Conservation (phyloP, 202 grass and related monocot genomes). For the Schoenoplectus tabernaemontani region DNA sequence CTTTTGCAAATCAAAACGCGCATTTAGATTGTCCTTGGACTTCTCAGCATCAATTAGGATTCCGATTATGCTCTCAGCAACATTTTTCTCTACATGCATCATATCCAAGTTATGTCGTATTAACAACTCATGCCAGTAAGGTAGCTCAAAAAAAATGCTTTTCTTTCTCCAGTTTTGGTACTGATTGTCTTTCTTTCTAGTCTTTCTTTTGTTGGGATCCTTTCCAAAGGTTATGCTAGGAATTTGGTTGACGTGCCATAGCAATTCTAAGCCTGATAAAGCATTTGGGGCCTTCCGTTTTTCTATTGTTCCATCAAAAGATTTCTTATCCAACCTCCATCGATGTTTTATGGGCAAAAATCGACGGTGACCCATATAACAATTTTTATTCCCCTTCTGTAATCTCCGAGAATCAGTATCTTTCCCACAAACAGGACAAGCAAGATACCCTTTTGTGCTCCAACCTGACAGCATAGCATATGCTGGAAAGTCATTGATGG, state of each 20-base stretch:
- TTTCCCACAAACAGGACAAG: too few relatives aligned
- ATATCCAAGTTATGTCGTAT: too few relatives aligned
- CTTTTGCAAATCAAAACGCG: neutral
- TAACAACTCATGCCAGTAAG: neutral
- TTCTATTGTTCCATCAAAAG: neutral
- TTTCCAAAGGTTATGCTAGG: too few relatives aligned
- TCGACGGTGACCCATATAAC: neutral
- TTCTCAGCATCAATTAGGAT: neutral
- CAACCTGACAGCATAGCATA: neutral
- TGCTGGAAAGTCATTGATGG: neutral
- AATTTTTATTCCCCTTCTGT: neutral
- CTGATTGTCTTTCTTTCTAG: too few relatives aligned
- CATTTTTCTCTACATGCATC: too few relatives aligned
- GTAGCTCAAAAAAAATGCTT: constrained; percentile 21
- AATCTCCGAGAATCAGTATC: neutral
- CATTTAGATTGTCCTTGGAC: constrained; percentile 24
- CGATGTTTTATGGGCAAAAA: neutral
- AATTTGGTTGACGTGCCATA: neutral
- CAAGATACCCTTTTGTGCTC: neutral
- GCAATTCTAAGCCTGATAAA: neutral
- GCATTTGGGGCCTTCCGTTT: neutral
- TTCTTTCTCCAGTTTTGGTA: neutral
- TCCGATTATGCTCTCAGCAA: constrained; percentile 16
- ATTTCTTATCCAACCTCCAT: neutral
- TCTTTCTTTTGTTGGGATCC: too few relatives aligned